Evolutionary conservation across 345 rosid genomes (phyloP).

Genomic region (Balakata baccata): DNA sequence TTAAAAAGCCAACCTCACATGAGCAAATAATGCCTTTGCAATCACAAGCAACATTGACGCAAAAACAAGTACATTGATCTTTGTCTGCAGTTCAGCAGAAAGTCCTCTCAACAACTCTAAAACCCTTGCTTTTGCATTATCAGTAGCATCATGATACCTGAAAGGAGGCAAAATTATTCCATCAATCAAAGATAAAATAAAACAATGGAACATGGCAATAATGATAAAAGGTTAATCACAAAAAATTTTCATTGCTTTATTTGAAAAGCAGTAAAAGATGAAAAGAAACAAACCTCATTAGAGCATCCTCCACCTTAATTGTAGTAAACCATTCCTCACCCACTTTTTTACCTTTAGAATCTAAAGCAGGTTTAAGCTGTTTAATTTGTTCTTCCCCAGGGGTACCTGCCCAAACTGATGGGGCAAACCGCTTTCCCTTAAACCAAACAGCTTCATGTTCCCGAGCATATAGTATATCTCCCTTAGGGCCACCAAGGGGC

Average conservation of each 20-base stretch:
- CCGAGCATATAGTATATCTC: slow-evolving; percentile 79
- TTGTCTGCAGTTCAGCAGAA: slow-evolving; percentile 74
- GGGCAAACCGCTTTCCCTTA: slow-evolving; percentile 78
- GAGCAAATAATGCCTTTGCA: slow-evolving; percentile 82
- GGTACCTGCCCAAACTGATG: slow-evolving; percentile 82
- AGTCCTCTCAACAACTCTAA: slow-evolving; percentile 79
- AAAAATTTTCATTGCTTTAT: background rate
- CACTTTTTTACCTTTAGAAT: slow-evolving; percentile 89
- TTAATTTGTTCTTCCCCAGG: slow-evolving; percentile 92
- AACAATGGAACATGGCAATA: background rate
- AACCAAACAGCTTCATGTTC: slow-evolving; percentile 97
- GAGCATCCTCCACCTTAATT: slow-evolving; percentile 71
- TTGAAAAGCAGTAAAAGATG: background rate
- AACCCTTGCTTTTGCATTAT: slow-evolving; percentile 63
- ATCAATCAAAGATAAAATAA: slow-evolving; percentile 1
- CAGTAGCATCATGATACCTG: slow-evolving; percentile 87
- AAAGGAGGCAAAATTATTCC: slow-evolving; percentile 11
- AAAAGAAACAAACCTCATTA: slow-evolving; percentile 48
- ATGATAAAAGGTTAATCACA: background rate
- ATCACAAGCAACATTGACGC: slow-evolving; percentile 90
- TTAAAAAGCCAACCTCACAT: slow-evolving; percentile 61
- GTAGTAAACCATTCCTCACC: slow-evolving; percentile 99
- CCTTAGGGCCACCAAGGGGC: slow-evolving; percentile 79
- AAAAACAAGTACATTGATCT: slow-evolving; percentile 74
- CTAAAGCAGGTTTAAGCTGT: slow-evolving; percentile 79